These are phyloP conservation scores for Geotrichum fermentans DNA, from an alignment of 1,139 yeast genomes.

Conservation along the genomic window DNA sequence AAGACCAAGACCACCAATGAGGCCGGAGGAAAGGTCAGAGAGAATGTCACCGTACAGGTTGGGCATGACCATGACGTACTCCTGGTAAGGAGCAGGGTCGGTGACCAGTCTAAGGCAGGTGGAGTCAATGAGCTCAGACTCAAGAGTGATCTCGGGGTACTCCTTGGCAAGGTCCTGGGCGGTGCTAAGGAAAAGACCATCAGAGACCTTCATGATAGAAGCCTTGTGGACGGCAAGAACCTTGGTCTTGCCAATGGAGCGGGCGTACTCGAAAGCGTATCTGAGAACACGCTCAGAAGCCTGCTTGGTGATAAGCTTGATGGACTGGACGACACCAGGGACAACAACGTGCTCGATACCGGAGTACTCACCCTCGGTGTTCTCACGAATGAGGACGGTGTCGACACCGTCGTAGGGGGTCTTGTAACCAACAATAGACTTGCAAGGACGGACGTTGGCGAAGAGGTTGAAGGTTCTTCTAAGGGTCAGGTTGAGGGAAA, in stretches of 20 bases:
- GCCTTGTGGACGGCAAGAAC: constrained; percentile 99
- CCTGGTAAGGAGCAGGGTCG: constrained; percentile 95
- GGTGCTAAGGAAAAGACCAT: constrained; percentile 94
- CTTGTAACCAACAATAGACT: constrained; percentile 90
- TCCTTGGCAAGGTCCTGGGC: constrained; percentile 85
- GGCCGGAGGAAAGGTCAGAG: constrained; percentile 97
- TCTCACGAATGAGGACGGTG: constrained; percentile 93
- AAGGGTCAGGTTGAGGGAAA: constrained; percentile 89
- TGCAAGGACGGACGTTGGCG: constrained; percentile 88
- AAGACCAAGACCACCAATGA: constrained; percentile 97
- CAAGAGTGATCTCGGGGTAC: constrained; percentile 49
- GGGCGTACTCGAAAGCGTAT: constrained; percentile 94
- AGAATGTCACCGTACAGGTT: constrained; percentile 96
- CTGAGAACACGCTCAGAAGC: constrained; percentile 96
- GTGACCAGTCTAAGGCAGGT: constrained; percentile 96
- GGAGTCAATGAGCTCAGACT: constrained; percentile 53
- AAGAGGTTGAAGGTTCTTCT: constrained; percentile 94
- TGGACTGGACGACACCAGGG: constrained; percentile 95
- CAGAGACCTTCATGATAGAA: constrained; percentile 97
- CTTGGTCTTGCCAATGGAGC: constrained; percentile 81
- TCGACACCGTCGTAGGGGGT: constrained; percentile 85
- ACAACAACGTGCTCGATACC: constrained; percentile 97
- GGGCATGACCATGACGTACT: constrained; percentile 95
- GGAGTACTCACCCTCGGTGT: constrained; percentile 97
- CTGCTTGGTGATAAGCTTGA: constrained; percentile 89